Evolutionary conservation across 371 early-diverging fungal genomes (phyloP), one percentile per base, ranked within the genome.

Genomic region (Saksenaea vasiformis): DNA sequence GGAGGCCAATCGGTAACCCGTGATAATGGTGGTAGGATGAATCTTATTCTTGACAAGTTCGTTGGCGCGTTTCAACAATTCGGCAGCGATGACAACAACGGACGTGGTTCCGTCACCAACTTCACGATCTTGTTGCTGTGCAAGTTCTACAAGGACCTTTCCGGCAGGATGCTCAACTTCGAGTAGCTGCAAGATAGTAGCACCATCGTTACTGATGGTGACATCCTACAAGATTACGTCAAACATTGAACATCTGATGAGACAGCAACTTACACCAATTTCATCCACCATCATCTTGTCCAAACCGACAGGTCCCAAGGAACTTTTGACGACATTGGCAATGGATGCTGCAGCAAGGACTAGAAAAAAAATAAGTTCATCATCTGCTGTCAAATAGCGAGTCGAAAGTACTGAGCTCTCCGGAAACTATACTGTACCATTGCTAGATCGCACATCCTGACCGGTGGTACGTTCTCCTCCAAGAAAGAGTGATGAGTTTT

Each of bases 221-320:
- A 99, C 98, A 82, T 98, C 97, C 96, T 96, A 72, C 0, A n/a
- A 35, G 37, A 15, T 54, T 3, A 22, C 59, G 27, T 61, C 22
- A 17, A 28, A 41, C 43, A 51, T 38, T 22, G 14, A 63, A 44
- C 56, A 71, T 17, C 26, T 56, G 44, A 60, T 13, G 34, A 60
- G 44, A 22, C 51, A 22, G 10, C 22, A 47, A 71, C 89, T 77
- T 87, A 94, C 94, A 57, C 99, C 99, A 84, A 98, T 96, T 69
- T 98, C 98, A 77, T 99, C 99, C 22, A 99, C 97, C 67, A 99
- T 86, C 99, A 99, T 99, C 85, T 99, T 99, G 85, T 99, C 99
- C 60, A 99, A 87, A 15, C 99, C 99, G 57, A 99, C 97, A 17
- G 99, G 99, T 11, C 99, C 99, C 69, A 99, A 89, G 35, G 99